Percentiles rank a stretch among this genome's conserved stretches.
These are phyloP conservation scores for Comarum palustre DNA, from an alignment of 306 rosid species.

Conservation along the genomic window DNA sequence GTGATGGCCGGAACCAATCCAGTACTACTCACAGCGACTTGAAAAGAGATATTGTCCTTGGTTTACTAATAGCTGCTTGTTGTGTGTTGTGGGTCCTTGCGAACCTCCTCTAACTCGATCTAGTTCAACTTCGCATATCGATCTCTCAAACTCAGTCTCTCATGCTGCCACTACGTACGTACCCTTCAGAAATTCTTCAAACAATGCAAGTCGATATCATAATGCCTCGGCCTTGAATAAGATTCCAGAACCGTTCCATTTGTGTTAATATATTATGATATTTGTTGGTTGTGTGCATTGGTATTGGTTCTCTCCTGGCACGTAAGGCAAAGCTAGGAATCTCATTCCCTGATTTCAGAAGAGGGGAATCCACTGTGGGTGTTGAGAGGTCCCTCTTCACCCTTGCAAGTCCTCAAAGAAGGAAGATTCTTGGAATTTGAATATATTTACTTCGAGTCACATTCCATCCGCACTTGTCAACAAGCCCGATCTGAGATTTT, in stretches of 20 bases:
- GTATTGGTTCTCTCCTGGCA: slow-evolving; percentile 50
- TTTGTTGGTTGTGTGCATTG: slow-evolving; percentile 27
- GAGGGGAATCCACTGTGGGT: slow-evolving; percentile 52
- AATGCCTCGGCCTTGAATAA: slow-evolving; percentile 36
- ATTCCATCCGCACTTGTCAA: not conserved
- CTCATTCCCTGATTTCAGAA: slow-evolving; percentile 57
- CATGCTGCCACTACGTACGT: not conserved
- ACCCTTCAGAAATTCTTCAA: not conserved
- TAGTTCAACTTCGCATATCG: not conserved
- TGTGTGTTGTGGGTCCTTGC: not conserved
- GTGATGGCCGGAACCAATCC: not conserved
- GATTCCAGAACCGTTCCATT: slow-evolving; percentile 57
- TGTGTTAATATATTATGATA: not conserved
- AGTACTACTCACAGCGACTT: slow-evolving; percentile 46
- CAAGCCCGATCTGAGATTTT: too few relatives aligned
- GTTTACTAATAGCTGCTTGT: not conserved
- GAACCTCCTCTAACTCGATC: not conserved
- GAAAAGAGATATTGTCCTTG: slow-evolving; percentile 63
- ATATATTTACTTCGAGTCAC: slow-evolving; percentile 10
- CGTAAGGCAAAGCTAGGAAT: slow-evolving; percentile 58
- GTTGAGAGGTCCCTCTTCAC: slow-evolving; percentile 40
- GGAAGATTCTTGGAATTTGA: slow-evolving; percentile 54
- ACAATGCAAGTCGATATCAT: slow-evolving; percentile 3
- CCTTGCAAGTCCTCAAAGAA: slow-evolving; percentile 31
- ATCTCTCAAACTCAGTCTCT: not conserved